A percentile compares a stretch with the other conserved stretches of the same genome.
Conservation (phyloP, 805 yeast species). For the Saccharomycopsis babjevae region DNA sequence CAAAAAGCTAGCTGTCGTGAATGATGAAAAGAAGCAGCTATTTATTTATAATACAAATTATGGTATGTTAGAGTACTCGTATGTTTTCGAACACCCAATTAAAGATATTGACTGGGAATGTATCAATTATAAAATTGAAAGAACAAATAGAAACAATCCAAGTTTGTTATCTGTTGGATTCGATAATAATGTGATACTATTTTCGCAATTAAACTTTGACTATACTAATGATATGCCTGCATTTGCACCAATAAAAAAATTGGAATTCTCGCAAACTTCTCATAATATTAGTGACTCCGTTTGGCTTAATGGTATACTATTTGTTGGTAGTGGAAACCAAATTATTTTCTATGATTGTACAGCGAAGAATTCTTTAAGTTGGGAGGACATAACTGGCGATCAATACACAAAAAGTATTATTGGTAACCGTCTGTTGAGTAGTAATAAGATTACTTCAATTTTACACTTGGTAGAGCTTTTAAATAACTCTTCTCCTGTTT, state of each 20-base stretch:
- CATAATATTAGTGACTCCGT: constrained; percentile 82
- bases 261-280: constrained; percentile 65
- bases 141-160: constrained; percentile 41
- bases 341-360: constrained; percentile 67
- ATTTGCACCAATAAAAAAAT: constrained; percentile 62
- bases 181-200: constrained; percentile 47
- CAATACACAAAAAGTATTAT: constrained; percentile 42
- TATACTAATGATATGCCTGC: constrained; percentile 75
- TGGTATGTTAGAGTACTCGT: constrained; percentile 56
- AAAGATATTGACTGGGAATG: constrained; percentile 85
- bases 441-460: constrained; percentile 27
- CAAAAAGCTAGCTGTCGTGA: constrained; percentile 67
- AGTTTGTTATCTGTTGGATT: constrained; percentile 79
- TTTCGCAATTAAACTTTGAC: constrained; percentile 78
- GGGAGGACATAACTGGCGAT: constrained; percentile 27
- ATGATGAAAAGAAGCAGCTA: constrained; percentile 37
- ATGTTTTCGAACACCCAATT: constrained; percentile 37
- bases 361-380: constrained; percentile 35
- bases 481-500: constrained; percentile 83
- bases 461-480: constrained; percentile 64
- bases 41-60: constrained; percentile 74
- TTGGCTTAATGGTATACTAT: constrained; percentile 76
- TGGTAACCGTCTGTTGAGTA: constrained; percentile 35
- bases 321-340: constrained; percentile 85
- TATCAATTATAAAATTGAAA: constrained; percentile 2